Percentiles rank a stretch among this genome's conserved stretches.
Conservation (phyloP, 176 grass and related monocot species). For the Thinopyrum elongatum region DNA sequence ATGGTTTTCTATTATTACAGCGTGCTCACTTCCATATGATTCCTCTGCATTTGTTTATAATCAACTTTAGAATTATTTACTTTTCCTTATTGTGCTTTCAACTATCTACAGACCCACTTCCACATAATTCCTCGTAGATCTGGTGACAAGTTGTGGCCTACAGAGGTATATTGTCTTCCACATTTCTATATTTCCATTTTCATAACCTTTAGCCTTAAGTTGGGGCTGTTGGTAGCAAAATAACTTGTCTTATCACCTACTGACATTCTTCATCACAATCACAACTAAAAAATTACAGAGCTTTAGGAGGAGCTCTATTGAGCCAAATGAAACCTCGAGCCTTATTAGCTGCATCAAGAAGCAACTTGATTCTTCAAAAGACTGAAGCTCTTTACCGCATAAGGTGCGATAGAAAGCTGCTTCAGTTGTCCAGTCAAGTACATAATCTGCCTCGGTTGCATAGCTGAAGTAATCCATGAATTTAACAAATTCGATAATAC, state of each 20-base stretch:
- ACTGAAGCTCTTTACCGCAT: slow-evolving; percentile 13
- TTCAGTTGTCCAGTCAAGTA: not conserved
- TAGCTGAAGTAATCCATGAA: not conserved
- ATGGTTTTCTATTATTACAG: not conserved
- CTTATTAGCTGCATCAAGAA: slow-evolving; percentile 70
- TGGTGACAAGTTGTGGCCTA: slow-evolving; percentile 71
- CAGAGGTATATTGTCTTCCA: slow-evolving; percentile 49
- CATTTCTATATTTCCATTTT: not conserved
- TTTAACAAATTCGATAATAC: too few species aligned
- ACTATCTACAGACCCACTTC: slow-evolving; percentile 71
- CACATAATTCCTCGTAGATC: slow-evolving; percentile 85
- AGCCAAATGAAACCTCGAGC: slow-evolving; percentile 48
- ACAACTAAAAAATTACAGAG: slow-evolving; percentile 40
- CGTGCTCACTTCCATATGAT: not conserved
- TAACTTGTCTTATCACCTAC: not conserved
- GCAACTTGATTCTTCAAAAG: slow-evolving; percentile 27
- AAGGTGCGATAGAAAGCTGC: slow-evolving; percentile 25
- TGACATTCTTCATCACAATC: not conserved
- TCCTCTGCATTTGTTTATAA: not conserved
- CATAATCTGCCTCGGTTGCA: not conserved
- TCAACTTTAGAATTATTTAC: not conserved
- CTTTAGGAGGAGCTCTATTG: slow-evolving; percentile 65
- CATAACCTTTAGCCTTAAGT: not conserved
- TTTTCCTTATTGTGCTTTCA: not conserved
- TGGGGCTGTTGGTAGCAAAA: not conserved